phyloP scores from a whole-genome alignment of 2,329 filamentous ascomycete genomes.

The Cercospora sojina region DNA sequence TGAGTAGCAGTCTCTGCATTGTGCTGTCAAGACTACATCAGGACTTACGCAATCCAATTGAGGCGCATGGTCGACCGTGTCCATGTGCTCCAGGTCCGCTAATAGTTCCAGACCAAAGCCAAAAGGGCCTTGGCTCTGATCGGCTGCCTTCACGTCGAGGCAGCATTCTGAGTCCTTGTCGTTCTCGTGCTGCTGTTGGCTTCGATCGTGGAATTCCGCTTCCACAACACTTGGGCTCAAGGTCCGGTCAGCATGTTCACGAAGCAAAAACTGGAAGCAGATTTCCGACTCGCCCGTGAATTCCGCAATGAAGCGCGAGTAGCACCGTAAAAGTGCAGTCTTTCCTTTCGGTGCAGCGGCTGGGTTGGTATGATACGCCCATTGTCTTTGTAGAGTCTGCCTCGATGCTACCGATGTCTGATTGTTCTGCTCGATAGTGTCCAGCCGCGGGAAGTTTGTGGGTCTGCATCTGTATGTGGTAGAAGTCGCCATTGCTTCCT shows the following conservation, averaged over 20 bases:
- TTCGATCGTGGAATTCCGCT: conserved; percentile 7
- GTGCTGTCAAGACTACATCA: background rate
- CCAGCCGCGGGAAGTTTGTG: conserved; percentile 18
- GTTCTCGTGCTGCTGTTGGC: background rate
- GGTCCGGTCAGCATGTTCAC: background rate
- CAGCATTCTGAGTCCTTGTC: background rate
- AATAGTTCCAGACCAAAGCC: conserved; percentile 19
- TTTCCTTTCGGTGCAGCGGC: conserved; percentile 16
- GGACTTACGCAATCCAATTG: conserved; percentile 12
- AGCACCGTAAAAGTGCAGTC: conserved; percentile 15
- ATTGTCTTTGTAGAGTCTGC: conserved; percentile 6
- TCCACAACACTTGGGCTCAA: conserved; percentile 10
- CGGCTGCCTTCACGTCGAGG: background rate
- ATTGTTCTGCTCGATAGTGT: conserved; percentile 8
- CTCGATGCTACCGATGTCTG: background rate
- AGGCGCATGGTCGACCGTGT: background rate
- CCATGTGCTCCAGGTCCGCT: conserved; percentile 17
- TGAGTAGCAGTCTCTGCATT: conserved; percentile 1
- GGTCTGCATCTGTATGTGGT: conserved; percentile 4
- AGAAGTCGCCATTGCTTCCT: conserved; percentile 11
- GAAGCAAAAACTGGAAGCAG: conserved; percentile 18
- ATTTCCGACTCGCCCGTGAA: conserved; percentile 20
- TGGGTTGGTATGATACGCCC: conserved; percentile 11
- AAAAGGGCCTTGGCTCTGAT: background rate
- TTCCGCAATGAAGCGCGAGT: conserved; percentile 18